Evolutionary conservation across 352 stramenopile genomes (phyloP).

Genomic region (Globisporangium yorkense): DNA sequence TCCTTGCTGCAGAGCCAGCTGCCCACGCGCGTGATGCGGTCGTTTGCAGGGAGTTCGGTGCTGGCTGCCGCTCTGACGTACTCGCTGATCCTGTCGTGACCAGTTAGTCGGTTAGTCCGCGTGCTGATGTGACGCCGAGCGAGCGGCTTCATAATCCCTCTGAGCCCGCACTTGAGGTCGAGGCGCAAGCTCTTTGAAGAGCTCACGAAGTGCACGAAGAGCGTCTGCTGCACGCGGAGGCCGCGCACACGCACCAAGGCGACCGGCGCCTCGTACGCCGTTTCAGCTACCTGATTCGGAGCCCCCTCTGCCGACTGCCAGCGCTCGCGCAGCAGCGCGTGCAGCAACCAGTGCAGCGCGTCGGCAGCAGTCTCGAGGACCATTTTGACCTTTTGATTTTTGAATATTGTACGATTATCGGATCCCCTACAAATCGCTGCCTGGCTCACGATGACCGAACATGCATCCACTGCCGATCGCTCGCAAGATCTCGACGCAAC

Average conservation of each 20-base stretch:
- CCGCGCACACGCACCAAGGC: conserved; percentile 22
- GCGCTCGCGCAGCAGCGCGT: conserved; percentile 22
- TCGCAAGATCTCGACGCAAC: too few species aligned
- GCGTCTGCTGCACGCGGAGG: conserved; percentile 22
- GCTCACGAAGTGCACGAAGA: conserved; percentile 51
- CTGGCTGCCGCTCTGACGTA: conserved; percentile 22
- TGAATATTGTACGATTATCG: too few species aligned
- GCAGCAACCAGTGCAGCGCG: conserved; percentile 36
- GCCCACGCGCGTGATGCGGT: conserved; percentile 11
- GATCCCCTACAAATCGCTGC: too few species aligned
- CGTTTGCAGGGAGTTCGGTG: not conserved
- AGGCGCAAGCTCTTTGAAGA: conserved; percentile 19
- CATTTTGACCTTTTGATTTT: too few species aligned
- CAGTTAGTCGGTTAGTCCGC: not conserved
- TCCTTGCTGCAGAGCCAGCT: conserved; percentile 34
- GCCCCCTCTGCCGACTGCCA: conserved; percentile 6
- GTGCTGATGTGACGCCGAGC: not conserved
- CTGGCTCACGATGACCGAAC: too few species aligned
- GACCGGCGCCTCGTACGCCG: not conserved
- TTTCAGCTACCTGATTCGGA: not conserved
- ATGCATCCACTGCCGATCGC: not conserved
- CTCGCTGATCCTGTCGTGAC: conserved; percentile 23
- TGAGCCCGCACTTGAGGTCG: conserved; percentile 19
- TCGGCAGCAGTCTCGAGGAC: conserved; percentile 10
- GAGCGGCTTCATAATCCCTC: too few species aligned